Percentiles rank a stretch among this genome's conserved stretches.
phyloP scores from a whole-genome alignment of 1,139 yeast genomes.

The Yamadazyma dendronema region DNA sequence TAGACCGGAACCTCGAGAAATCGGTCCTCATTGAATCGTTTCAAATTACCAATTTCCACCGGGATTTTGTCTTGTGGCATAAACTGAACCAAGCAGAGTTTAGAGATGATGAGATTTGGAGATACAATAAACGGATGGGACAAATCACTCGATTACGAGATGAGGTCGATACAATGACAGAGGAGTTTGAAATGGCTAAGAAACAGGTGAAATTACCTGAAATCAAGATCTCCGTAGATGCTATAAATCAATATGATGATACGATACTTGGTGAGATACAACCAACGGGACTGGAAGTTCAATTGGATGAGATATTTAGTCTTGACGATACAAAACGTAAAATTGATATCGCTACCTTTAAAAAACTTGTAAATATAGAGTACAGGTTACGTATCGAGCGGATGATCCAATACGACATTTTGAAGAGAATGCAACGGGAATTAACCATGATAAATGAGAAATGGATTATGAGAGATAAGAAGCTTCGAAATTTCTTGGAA shows the following conservation, averaged over 20 bases:
- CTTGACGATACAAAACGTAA: conserved; percentile 25
- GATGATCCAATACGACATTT: conserved; percentile 37
- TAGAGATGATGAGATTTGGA: conserved; percentile 22
- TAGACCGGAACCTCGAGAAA: conserved; percentile 16
- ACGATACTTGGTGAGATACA: conserved; percentile 18
- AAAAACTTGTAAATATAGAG: conserved; percentile 34
- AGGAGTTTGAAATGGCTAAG: conserved; percentile 25
- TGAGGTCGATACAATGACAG: conserved; percentile 22
- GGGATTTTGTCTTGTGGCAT: conserved; percentile 32
- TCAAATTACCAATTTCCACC: conserved; percentile 30
- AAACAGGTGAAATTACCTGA: conserved; percentile 28
- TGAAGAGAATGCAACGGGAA: conserved; percentile 32
- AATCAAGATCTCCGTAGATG: conserved; percentile 28
- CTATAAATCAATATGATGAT: conserved; percentile 26
- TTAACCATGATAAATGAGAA: conserved; percentile 31
- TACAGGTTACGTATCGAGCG: conserved; percentile 31
- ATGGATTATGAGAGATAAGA: conserved; percentile 42
- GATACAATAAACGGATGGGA: conserved; percentile 32
- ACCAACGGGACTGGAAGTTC: conserved; percentile 16
- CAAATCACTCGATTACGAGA: conserved; percentile 29
- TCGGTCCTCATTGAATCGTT: conserved; percentile 35
- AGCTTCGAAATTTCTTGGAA: conserved; percentile 37
- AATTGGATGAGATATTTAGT: conserved; percentile 21
- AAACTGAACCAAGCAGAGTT: conserved; percentile 18
- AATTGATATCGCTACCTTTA: conserved; percentile 31